phyloP scores from a whole-genome alignment of 2,329 filamentous ascomycete genomes.

The Penicillium sp. region DNA sequence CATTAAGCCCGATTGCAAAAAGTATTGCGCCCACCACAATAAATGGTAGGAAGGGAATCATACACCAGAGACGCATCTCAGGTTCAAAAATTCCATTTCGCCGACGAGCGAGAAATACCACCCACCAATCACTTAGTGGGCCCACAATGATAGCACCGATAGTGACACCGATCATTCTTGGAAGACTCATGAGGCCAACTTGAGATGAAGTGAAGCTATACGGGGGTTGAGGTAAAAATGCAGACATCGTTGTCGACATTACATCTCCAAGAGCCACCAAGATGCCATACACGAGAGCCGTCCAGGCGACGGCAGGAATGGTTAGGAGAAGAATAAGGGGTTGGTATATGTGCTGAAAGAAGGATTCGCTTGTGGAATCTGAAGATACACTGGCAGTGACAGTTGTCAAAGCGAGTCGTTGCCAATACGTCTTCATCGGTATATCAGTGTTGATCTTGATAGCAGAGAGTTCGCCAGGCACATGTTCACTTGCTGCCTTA shows the following conservation, averaged over 20 bases:
- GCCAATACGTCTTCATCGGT: no score
- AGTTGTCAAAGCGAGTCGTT: neutral
- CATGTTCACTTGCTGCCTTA: no score
- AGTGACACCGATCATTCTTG: slow-evolving; percentile 36
- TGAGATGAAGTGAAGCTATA: neutral
- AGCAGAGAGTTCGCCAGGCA: no score
- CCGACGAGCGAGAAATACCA: slow-evolving; percentile 39
- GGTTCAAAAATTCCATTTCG: slow-evolving; percentile 50
- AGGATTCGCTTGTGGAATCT: no score
- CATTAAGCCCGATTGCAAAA: no score
- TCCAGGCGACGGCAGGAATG: neutral
- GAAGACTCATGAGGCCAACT: neutral
- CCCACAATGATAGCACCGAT: slow-evolving; percentile 39
- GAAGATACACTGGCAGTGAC: neutral
- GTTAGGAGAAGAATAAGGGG: neutral
- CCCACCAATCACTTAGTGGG: slow-evolving; percentile 41
- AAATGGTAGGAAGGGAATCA: no score
- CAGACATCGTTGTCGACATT: neutral
- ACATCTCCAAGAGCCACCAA: no score
- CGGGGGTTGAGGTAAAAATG: neutral
- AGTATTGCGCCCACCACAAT: no score
- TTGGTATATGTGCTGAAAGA: neutral
- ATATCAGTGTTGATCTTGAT: no score
- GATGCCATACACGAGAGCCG: neutral
- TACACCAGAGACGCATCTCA: slow-evolving; percentile 49